Evolutionary conservation across 805 yeast species (phyloP).

Genomic region (Ogataea glucozyma): DNA sequence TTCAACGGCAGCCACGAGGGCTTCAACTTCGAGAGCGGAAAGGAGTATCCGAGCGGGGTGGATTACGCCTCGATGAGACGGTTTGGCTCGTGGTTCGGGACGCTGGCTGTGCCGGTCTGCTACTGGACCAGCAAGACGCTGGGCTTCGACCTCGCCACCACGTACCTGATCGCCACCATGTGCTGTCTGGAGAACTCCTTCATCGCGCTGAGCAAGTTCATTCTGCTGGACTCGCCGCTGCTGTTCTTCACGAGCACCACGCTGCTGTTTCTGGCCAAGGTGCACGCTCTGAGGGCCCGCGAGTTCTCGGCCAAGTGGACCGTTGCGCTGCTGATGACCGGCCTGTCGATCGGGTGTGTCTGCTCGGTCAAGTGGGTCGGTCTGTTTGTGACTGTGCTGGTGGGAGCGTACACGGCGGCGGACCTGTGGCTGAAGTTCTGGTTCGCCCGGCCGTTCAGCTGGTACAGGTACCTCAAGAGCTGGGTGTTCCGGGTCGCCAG

Average conservation of each 20-base stretch:
- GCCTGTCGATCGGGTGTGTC: constrained; percentile 75
- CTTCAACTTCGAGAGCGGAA: constrained; percentile 71
- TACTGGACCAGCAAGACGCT: constrained; percentile 67
- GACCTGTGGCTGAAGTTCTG: constrained; percentile 91
- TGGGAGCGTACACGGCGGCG: constrained; percentile 84
- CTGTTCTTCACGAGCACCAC: constrained; percentile 75
- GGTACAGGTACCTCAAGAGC: constrained; percentile 52
- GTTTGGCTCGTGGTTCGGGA: constrained; percentile 69
- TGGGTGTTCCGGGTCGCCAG: constrained; percentile 70
- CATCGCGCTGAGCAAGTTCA: constrained; percentile 71
- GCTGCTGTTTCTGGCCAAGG: constrained; percentile 55
- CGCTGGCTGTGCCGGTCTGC: constrained; percentile 67
- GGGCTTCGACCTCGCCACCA: constrained; percentile 50
- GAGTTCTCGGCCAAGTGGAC: constrained; percentile 46
- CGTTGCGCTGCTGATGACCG: constrained; percentile 60
- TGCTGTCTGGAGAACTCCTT: constrained; percentile 68
- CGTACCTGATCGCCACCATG: constrained; percentile 61
- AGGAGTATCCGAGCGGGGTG: constrained; percentile 57
- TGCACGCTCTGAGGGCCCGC: constrained; percentile 47
- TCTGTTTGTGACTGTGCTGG: constrained; percentile 77
- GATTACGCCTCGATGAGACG: constrained; percentile 67
- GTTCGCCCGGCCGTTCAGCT: constrained; percentile 56
- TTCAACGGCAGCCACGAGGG: constrained; percentile 60
- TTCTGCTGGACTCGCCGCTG: constrained; percentile 74
- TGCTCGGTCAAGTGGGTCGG: constrained; percentile 90